Conservation (phyloP, 177 flowering plant genomes). For the Vitis hybrid region DNA sequence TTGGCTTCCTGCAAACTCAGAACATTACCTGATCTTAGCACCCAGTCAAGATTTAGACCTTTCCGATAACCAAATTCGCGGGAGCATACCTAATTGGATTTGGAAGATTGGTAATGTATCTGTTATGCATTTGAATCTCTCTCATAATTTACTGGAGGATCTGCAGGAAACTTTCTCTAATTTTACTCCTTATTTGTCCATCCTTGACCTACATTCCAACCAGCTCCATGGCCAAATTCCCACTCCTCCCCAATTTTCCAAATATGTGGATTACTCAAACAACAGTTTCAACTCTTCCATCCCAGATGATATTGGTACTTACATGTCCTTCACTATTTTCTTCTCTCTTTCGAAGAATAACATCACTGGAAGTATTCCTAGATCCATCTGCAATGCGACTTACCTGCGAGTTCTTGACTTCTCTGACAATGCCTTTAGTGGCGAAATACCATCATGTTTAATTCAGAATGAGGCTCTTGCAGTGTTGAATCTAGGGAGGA, state of each 20-base stretch:
- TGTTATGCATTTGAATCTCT: conserved; percentile 33
- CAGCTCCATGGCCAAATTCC: conserved; percentile 34
- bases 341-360: conserved; percentile 35
- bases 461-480: no score
- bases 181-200: neutral
- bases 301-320: conserved; percentile 20
- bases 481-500: no score
- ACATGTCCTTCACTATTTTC: conserved; percentile 11
- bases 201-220: conserved; percentile 47
- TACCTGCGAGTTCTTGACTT: conserved; percentile 46
- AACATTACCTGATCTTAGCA: no score
- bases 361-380: conserved; percentile 33
- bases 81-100: conserved; percentile 45
- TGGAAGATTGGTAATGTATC: conserved; percentile 25
- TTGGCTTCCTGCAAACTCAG: no score
- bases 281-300: conserved; percentile 32
- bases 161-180: conserved; percentile 19
- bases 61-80: conserved; percentile 35
- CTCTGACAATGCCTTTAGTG: conserved; percentile 27
- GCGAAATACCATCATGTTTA: no score
- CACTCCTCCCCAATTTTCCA: conserved; percentile 17
- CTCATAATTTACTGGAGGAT: conserved; percentile 25
- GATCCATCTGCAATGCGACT: conserved; percentile 24
- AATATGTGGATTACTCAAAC: conserved; percentile 39
- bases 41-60: conserved; percentile 28